phyloP scores from a whole-genome alignment of 2,329 filamentous ascomycete genomes.

The Aspergillus sergii region DNA sequence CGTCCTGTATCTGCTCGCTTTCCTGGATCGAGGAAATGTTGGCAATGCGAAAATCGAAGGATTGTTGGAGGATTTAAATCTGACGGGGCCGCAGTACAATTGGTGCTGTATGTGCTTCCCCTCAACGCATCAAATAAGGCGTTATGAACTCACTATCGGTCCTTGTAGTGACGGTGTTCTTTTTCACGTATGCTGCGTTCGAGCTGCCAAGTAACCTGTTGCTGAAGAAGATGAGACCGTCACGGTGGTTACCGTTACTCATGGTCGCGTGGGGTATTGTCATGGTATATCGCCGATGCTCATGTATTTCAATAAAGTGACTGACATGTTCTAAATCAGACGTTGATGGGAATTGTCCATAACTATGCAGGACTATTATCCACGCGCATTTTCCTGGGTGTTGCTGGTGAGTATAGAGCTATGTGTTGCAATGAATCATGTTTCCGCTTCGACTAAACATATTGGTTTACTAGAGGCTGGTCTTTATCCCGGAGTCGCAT shows the following conservation, averaged over 20 bases:
- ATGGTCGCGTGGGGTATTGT: conserved; percentile 51
- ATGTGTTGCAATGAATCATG: neutral
- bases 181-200: conserved; percentile 26
- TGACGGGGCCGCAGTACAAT: conserved; percentile 35
- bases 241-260: conserved; percentile 32
- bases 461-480: conserved; percentile 36
- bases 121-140: neutral
- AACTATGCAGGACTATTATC: conserved; percentile 50
- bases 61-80: conserved; percentile 30
- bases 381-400: conserved; percentile 51
- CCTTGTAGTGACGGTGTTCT: conserved; percentile 32
- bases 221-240: conserved; percentile 30
- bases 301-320: neutral
- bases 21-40: conserved; percentile 39
- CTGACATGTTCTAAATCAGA: conserved; percentile 23
- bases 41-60: conserved; percentile 40
- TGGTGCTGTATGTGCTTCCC: conserved; percentile 27
- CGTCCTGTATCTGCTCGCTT: conserved; percentile 33
- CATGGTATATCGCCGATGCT: conserved; percentile 28
- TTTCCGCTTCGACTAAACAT: neutral
- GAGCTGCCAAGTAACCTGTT: conserved; percentile 29
- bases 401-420: conserved; percentile 21
- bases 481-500: conserved; percentile 47
- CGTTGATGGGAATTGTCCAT: conserved; percentile 53
- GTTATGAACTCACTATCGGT: neutral